A percentile compares a stretch with the other conserved stretches of the same genome.
These are phyloP conservation scores for Phlegmacium glaucopus DNA, from an alignment of 768 basidiomycete genomes.

Conservation along the genomic window DNA sequence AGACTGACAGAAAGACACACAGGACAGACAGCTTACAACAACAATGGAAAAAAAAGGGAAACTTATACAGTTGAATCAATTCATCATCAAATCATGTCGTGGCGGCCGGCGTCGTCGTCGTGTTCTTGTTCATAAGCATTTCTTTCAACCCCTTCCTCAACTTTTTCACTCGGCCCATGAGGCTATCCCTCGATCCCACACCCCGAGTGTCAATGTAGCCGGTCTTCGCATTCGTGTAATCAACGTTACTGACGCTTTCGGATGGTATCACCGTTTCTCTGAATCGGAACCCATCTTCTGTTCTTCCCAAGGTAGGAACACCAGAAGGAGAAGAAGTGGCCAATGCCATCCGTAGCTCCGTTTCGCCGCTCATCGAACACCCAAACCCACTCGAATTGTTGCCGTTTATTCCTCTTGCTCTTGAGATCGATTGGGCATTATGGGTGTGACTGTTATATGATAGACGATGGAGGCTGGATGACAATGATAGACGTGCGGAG, in stretches of 20 bases:
- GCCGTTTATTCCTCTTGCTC: constrained; percentile 1
- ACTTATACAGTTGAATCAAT: background rate
- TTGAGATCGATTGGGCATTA: background rate
- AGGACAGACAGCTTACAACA: too few species aligned
- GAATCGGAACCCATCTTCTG: constrained; percentile 10
- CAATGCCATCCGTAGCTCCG: constrained; percentile 54
- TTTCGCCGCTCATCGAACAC: constrained; percentile 59
- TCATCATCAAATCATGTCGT: background rate
- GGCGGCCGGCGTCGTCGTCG: constrained; percentile 5
- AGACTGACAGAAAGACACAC: too few species aligned
- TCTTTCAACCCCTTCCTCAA: constrained; percentile 32
- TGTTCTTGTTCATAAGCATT: constrained; percentile 11
- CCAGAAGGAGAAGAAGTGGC: constrained; percentile 21
- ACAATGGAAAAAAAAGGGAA: background rate
- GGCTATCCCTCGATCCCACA: constrained; percentile 10
- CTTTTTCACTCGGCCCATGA: constrained; percentile 26
- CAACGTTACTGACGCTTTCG: too few species aligned
- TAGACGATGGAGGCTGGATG: constrained; percentile 1
- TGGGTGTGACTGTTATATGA: background rate
- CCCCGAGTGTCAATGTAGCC: too few species aligned
- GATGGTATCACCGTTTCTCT: constrained; percentile 7
- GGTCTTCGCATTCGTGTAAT: too few species aligned
- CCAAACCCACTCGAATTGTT: constrained; percentile 27
- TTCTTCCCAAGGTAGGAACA: constrained; percentile 1
- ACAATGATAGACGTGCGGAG: constrained; percentile 8